Conservation (phyloP, 306 rosid species). For the Canavalia ensiformis region DNA sequence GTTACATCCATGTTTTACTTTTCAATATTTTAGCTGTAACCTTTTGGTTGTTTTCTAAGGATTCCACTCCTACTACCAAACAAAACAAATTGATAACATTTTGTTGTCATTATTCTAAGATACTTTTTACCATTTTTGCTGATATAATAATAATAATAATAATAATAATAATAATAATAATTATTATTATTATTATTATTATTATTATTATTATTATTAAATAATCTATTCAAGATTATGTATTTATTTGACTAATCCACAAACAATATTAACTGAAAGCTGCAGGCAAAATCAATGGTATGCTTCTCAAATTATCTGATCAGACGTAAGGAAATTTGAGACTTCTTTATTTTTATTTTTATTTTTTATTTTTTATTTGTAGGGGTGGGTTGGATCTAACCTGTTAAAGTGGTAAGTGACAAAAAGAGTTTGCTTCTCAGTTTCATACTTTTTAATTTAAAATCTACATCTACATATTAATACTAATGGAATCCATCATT, state of each 20-base stretch:
- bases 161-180: no score
- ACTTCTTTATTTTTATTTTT: neutral
- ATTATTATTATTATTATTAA: no score
- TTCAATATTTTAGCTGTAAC: slow-evolving; percentile 7
- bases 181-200: no score
- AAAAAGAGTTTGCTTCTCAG: neutral
- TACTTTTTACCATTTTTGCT: no score
- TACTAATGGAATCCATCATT: neutral
- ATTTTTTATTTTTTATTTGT: neutral
- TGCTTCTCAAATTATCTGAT: no score
- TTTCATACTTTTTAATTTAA: neutral
- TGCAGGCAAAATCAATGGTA: no score
- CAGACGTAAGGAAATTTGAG: no score
- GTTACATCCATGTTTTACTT: neutral
- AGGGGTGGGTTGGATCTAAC: neutral
- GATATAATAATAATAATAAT: no score
- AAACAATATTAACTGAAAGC: no score
- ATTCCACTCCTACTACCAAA: slow-evolving; percentile 1
- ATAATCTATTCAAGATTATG: no score
- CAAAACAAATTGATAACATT: neutral
- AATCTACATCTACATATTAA: neutral
- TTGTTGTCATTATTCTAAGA: no score
- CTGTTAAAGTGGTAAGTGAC: neutral
- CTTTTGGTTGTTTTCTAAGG: slow-evolving; percentile 11
- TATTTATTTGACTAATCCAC: no score